Evolutionary conservation across 495 filamentous ascomycete genomes (phyloP).

Genomic region (Neurospora sublineolata): DNA sequence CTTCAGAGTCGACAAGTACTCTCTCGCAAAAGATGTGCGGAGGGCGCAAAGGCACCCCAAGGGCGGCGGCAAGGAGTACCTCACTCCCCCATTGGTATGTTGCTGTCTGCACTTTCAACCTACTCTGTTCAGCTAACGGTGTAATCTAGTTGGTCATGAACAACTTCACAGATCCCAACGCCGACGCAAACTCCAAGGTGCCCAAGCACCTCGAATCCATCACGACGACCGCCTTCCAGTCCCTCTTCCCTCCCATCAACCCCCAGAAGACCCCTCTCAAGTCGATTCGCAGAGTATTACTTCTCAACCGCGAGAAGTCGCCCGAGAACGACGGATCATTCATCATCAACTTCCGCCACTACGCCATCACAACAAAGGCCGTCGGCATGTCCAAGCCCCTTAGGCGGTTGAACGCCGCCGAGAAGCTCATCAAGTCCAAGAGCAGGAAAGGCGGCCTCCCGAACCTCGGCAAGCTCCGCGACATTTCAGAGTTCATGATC

Average conservation of each 20-base stretch:
- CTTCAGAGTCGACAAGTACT: slow-evolving; percentile 95
- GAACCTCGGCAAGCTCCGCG: slow-evolving; percentile 79
- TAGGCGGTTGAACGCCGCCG: slow-evolving; percentile 78
- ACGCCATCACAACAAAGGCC: slow-evolving; percentile 80
- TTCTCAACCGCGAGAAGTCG: slow-evolving; percentile 68
- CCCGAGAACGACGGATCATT: slow-evolving; percentile 55
- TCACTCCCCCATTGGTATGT: slow-evolving; percentile 62
- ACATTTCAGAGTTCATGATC: slow-evolving; percentile 92
- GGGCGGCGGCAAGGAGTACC: slow-evolving; percentile 70
- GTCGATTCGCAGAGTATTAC: slow-evolving; percentile 77
- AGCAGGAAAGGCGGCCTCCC: slow-evolving; percentile 63
- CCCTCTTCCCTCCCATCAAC: slow-evolving; percentile 90
- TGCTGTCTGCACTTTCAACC: not conserved
- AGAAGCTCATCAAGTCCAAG: slow-evolving; percentile 49
- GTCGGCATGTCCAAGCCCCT: slow-evolving; percentile 75
- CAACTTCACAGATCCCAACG: slow-evolving; percentile 66
- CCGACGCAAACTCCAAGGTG: slow-evolving; percentile 50
- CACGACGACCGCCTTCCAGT: slow-evolving; percentile 91
- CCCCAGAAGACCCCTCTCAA: slow-evolving; percentile 79
- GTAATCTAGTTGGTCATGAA: slow-evolving; percentile 82
- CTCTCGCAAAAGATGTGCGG: slow-evolving; percentile 79
- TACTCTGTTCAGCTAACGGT: slow-evolving; percentile 9
- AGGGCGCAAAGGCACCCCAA: slow-evolving; percentile 70
- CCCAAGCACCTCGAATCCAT: slow-evolving; percentile 86
- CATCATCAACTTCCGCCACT: slow-evolving; percentile 85